Conservation (phyloP, 2,329 filamentous ascomycete genomes). For the Colletotrichum sansevieriae region DNA sequence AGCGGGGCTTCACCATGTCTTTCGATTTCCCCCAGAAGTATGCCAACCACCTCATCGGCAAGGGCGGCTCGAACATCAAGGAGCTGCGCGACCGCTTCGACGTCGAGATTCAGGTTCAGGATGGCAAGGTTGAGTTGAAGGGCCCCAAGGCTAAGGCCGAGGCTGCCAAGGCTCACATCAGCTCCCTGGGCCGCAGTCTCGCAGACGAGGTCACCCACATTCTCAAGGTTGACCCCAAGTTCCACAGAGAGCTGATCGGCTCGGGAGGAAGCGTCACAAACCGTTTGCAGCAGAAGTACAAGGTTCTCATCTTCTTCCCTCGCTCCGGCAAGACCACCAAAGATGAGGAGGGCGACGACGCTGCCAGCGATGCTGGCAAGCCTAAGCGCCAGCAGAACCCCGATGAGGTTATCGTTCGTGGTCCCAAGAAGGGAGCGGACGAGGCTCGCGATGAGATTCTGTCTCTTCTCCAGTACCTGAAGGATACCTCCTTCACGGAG, state of each 20-base stretch:
- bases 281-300: conserved; percentile 91
- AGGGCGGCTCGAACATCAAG: conserved; percentile 75
- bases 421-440: conserved; percentile 92
- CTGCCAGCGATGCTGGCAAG: conserved; percentile 75
- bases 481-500: conserved; percentile 86
- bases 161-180: conserved; percentile 85
- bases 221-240: conserved; percentile 93
- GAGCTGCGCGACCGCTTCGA: conserved; percentile 76
- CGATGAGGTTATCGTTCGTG: conserved; percentile 92
- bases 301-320: conserved; percentile 96
- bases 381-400: conserved; percentile 79
- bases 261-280: conserved; percentile 89
- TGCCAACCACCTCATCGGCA: conserved; percentile 85
- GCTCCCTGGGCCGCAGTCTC: conserved; percentile 81
- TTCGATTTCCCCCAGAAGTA: conserved; percentile 97
- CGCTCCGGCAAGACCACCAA: conserved; percentile 71
- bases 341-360: conserved; percentile 80
- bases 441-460: conserved; percentile 92
- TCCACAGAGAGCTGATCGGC: conserved; percentile 93
- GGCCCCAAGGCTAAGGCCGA: conserved; percentile 96
- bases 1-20: conserved; percentile 85
- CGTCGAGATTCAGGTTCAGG: conserved; percentile 87
- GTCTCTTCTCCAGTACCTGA: conserved; percentile 87
- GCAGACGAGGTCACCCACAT: conserved; percentile 91
- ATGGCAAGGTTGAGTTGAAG: conserved; percentile 95